Base-by-base conservation (phyloP, 2,329 filamentous ascomycete species). In the Arthrobotrys sinensis region DNA sequence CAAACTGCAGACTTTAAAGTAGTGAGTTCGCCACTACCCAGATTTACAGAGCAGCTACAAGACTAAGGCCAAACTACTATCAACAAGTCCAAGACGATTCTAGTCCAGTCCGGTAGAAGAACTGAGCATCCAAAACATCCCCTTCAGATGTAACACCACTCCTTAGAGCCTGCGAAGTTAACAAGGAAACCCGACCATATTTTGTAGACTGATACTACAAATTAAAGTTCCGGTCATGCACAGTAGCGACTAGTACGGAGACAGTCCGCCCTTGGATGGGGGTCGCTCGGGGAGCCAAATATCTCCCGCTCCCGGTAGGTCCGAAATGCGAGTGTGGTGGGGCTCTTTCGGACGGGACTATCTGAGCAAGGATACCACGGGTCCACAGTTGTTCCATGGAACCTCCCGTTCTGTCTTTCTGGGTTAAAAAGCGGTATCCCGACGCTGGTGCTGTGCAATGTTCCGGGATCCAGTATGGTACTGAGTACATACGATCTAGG, bases 301-400 rank as follows among this genome's bases (percentile, higher is more conserved):
- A 57, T 43, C 3, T 60, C 55, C 19, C 12, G 55, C 19, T 10
- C 52, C 36, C 55, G 34, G 36, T 10, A 60, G 21, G 36, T 60
- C 55, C 55, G 55, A 60, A 43, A 60, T 24, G 55, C 55, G 55
- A 60, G 45, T 5, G 16, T 45, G n/a, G 55, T 60, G 36, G 34
- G 34, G 55, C n/a, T n/a, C 34, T n/a, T 24, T n/a, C 11, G n/a
- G 52, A 38, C 1, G 3, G 16, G 3, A 60, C 19, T 60, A 60
- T 60, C 55, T 43, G 10, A n/a, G 11, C 55, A 14, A 24, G 36
- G 55, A 60, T 43, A 40, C 8, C 8, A 28, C 24, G 32, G 32
- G 32, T 24, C 50, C 50, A 34, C 52, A 19, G 52, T 36, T 11
- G 28, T 10, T 5, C 36, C 6, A 43, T 43, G 21, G 12, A 60